These are phyloP conservation scores for Lactarius psammicola DNA, from an alignment of 768 basidiomycete species.

Conservation along the genomic window DNA sequence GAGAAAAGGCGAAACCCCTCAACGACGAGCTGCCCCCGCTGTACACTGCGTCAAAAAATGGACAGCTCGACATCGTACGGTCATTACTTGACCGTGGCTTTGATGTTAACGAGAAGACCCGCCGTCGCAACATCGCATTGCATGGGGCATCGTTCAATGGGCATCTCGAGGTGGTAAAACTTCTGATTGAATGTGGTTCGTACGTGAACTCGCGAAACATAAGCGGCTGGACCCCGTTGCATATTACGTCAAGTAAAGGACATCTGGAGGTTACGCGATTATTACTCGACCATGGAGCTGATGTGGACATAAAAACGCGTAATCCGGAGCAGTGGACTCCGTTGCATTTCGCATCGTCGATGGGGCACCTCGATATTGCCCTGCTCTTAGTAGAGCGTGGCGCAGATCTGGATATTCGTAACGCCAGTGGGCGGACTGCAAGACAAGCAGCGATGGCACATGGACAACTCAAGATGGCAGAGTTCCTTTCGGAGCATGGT, in stretches of 20 bases:
- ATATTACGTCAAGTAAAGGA: not conserved
- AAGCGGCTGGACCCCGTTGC: not conserved
- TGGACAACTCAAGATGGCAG: not conserved
- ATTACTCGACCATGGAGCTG: constrained; percentile 1
- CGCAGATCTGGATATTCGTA: not conserved
- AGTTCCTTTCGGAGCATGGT: not conserved
- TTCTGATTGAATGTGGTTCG: not conserved
- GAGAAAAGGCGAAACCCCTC: not conserved
- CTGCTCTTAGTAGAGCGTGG: not conserved
- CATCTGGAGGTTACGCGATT: not conserved
- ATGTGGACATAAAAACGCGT: not conserved
- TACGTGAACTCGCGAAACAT: not conserved
- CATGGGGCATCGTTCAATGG: not conserved
- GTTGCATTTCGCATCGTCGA: not conserved
- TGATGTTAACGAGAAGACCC: not conserved
- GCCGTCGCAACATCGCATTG: not conserved
- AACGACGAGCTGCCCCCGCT: not conserved
- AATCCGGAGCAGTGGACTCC: not conserved
- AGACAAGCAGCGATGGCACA: not conserved
- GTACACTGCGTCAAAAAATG: too few relatives aligned
- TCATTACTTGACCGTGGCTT: not conserved
- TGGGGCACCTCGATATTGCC: not conserved
- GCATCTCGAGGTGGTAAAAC: not conserved
- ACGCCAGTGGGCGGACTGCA: not conserved
- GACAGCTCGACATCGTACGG: not conserved